phyloP scores from a whole-genome alignment of 2,329 filamentous ascomycete species.

The Colletotrichum sublineola region DNA sequence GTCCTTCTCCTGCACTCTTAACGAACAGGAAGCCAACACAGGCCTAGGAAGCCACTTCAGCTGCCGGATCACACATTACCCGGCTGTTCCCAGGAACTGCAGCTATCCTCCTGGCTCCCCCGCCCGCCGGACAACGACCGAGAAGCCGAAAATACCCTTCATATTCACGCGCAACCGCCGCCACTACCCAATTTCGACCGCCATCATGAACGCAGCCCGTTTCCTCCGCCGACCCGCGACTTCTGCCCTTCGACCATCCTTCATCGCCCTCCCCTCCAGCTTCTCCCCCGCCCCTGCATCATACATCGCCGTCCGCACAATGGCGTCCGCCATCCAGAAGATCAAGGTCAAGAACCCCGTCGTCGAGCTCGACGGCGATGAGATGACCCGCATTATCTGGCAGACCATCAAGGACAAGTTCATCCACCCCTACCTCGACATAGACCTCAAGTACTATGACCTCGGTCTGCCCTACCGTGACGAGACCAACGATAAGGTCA shows the following conservation, averaged over 20 bases:
- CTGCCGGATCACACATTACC: conserved; percentile 24
- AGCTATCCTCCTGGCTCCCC: conserved; percentile 6
- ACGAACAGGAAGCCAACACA: conserved; percentile 31
- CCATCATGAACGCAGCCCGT: conserved; percentile 40
- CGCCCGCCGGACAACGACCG: conserved; percentile 28
- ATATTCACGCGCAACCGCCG: not conserved
- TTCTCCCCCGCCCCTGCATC: conserved; percentile 39
- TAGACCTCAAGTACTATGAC: conserved; percentile 99
- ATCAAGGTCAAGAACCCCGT: conserved; percentile 99
- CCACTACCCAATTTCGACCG: conserved; percentile 9
- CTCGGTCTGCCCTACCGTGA: conserved; percentile 94
- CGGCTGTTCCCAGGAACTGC: conserved; percentile 21
- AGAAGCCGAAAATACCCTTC: conserved; percentile 31
- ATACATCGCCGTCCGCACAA: conserved; percentile 56
- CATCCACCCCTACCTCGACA: conserved; percentile 94
- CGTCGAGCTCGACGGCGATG: conserved; percentile 93
- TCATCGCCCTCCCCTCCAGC: conserved; percentile 22
- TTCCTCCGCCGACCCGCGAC: conserved; percentile 39
- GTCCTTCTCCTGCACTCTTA: not conserved
- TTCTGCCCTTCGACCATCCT: conserved; percentile 37
- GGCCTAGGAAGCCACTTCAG: conserved; percentile 29
- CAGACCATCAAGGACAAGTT: conserved; percentile 99
- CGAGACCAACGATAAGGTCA: conserved; percentile 96
- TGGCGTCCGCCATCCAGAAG: conserved; percentile 75
- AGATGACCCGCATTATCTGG: conserved; percentile 99